Evolutionary conservation across 441 rosid genomes (phyloP), one percentile per base, ranked within the genome.

Genomic region (Pelargonium australe): DNA sequence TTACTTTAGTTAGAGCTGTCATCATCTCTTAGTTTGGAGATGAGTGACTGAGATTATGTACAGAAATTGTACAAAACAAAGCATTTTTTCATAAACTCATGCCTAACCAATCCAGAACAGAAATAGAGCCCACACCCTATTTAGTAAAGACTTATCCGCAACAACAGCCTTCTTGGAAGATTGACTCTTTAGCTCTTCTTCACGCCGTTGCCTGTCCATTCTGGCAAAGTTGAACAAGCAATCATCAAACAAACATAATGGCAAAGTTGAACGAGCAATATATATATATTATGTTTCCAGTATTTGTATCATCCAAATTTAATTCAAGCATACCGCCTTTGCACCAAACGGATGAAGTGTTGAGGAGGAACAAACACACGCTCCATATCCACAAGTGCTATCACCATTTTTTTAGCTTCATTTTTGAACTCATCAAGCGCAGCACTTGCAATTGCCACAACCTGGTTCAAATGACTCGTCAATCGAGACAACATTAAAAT

Each of bases 351-450:
- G 74, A 94, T 94, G 81, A 94, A 94, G 76, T 91, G 97, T 68
- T 93, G 98, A 66, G 98, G 97, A 63, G 98, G 98, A 70, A 93
- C 98, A 81, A 94, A 94, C 23, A 85, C 97, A 63, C 98, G 96
- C 81, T 94, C 98, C 98, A 94, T 94, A 76, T 94, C 98, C 72
- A 94, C 97, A 49, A 94, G 80, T 44, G 98, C 98, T 77, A 91
- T 85, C 13, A 94, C 98, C 98, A 94, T 94, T 76, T 84, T 91
- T 74, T 81, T 91, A 51, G 98, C 87, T 75, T 94, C 97, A 75
- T 64, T 83, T 80, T 91, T 94, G 78, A 94, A 94, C 65, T 78
- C 87, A 72, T 94, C 98, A 60, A 94, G 88, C 60, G 96, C 98
- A 73, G 83, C 76, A 84, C 78, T 88, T 68, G 97, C 98, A 80